Evolutionary conservation across 2,329 filamentous ascomycete species (phyloP).

Genomic region (Periglandula ipomoeae): DNA sequence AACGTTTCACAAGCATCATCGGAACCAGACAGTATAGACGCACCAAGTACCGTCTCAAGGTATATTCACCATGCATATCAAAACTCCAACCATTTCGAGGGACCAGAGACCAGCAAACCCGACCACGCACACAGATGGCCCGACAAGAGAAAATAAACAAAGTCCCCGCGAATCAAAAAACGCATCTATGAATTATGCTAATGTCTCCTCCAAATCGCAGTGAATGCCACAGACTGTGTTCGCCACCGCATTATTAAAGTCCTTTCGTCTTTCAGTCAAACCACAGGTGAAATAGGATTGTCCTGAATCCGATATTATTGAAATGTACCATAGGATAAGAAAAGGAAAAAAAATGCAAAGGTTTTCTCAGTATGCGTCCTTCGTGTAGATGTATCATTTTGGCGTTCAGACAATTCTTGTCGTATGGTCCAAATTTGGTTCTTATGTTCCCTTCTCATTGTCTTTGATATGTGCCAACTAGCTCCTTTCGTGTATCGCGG

Average conservation of each 20-base stretch:
- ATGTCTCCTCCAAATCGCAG: background rate
- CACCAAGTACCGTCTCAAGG: too few species aligned
- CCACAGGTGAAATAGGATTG: background rate
- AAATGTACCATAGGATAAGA: background rate
- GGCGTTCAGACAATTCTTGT: too few species aligned
- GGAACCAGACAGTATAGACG: too few species aligned
- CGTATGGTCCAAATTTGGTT: background rate
- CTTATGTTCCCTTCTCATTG: background rate
- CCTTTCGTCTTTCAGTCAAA: background rate
- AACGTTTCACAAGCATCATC: too few species aligned
- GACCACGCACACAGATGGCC: too few species aligned
- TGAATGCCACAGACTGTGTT: background rate
- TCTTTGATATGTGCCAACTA: background rate
- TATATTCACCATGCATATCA: too few species aligned
- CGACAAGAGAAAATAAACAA: background rate
- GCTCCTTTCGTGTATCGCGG: background rate
- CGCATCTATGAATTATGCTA: background rate
- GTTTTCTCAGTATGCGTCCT: background rate
- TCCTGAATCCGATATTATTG: background rate
- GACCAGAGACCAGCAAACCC: too few species aligned
- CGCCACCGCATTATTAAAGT: background rate
- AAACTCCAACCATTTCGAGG: too few species aligned
- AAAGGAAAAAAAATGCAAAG: background rate
- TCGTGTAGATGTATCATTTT: background rate
- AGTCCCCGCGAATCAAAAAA: background rate